Conservation (phyloP, 129 eudicot genomes). For the Arctium lappa region DNA sequence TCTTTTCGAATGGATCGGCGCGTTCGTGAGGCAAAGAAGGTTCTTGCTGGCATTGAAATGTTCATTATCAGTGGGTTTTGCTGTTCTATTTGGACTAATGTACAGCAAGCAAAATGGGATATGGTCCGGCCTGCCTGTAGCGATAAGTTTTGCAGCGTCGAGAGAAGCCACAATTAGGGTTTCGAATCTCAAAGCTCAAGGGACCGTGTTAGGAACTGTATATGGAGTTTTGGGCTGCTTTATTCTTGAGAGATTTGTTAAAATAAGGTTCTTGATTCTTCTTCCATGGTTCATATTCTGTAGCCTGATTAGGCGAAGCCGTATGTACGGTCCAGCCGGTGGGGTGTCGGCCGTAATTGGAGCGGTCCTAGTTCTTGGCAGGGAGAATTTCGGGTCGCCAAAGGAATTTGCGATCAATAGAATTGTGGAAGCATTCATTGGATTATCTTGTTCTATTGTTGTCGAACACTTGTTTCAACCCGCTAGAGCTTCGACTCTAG, state of each 20-base stretch:
- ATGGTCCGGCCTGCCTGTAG: slow-evolving; percentile 85
- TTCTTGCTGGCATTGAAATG: slow-evolving; percentile 60
- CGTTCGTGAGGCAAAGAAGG: slow-evolving; percentile 28
- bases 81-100: slow-evolving; percentile 61
- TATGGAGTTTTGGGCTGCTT: slow-evolving; percentile 86
- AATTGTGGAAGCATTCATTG: slow-evolving; percentile 71
- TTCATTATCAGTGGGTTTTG: slow-evolving; percentile 76
- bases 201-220: slow-evolving; percentile 79
- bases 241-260: slow-evolving; percentile 47
- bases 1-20: slow-evolving; percentile 8
- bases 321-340: slow-evolving; percentile 88
- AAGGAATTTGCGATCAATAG: slow-evolving; percentile 80
- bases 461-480: slow-evolving; percentile 75
- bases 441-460: slow-evolving; percentile 61
- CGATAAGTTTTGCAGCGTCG: slow-evolving; percentile 56
- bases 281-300: slow-evolving; percentile 87
- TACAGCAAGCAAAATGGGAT: slow-evolving; percentile 66
- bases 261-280: slow-evolving; percentile 64
- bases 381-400: slow-evolving; percentile 63
- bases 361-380: slow-evolving; percentile 71
- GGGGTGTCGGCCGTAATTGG: slow-evolving; percentile 87
- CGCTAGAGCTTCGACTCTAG: slow-evolving; percentile 67
- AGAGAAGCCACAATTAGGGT: slow-evolving; percentile 72
- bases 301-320: slow-evolving; percentile 55
- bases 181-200: slow-evolving; percentile 75